A percentile compares a stretch with the other conserved stretches of the same genome.
phyloP scores from a whole-genome alignment of 1,284 basidiomycete species.

The Trametes sp. region DNA sequence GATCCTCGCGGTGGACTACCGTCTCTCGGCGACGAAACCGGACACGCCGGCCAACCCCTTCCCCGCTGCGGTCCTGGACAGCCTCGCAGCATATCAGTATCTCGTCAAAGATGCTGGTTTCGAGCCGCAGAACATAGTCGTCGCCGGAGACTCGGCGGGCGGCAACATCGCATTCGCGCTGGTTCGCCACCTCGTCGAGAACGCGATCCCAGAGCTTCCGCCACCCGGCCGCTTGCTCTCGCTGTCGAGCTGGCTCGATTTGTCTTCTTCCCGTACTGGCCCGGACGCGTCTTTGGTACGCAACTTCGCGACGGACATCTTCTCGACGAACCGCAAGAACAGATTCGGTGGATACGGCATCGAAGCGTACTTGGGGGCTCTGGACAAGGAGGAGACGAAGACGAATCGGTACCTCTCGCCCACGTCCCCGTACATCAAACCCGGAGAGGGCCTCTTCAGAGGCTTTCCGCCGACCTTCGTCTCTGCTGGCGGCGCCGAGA shows the following conservation, averaged over 20 bases:
- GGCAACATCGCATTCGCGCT: slow-evolving; percentile 73
- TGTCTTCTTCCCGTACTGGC: slow-evolving; percentile 34
- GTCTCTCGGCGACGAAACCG: slow-evolving; percentile 35
- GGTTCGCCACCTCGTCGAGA: slow-evolving; percentile 49
- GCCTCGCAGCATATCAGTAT: slow-evolving; percentile 48
- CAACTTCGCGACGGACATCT: slow-evolving; percentile 31
- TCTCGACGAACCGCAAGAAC: slow-evolving; percentile 3
- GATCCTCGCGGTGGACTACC: slow-evolving; percentile 46
- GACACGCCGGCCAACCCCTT: slow-evolving; percentile 42
- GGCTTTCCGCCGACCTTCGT: slow-evolving; percentile 46
- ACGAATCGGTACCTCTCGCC: slow-evolving; percentile 64
- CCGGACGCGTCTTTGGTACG: slow-evolving; percentile 27
- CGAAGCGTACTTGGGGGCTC: slow-evolving; percentile 32
- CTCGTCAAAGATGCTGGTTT: slow-evolving; percentile 49
- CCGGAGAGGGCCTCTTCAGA: slow-evolving; percentile 39
- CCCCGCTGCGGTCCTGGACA: slow-evolving; percentile 55
- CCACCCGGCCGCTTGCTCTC: slow-evolving; percentile 48
- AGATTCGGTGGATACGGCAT: slow-evolving; percentile 29
- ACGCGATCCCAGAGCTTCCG: slow-evolving; percentile 28
- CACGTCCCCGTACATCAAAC: slow-evolving; percentile 44
- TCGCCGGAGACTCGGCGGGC: slow-evolving; percentile 79
- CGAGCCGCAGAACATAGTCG: slow-evolving; percentile 52
- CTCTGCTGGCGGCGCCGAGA: slow-evolving; percentile 43
- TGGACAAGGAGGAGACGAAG: slow-evolving; percentile 40
- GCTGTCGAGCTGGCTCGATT: slow-evolving; percentile 51